Conservation (phyloP, 1,139 yeast genomes). For the Geotrichum aggregatum region DNA sequence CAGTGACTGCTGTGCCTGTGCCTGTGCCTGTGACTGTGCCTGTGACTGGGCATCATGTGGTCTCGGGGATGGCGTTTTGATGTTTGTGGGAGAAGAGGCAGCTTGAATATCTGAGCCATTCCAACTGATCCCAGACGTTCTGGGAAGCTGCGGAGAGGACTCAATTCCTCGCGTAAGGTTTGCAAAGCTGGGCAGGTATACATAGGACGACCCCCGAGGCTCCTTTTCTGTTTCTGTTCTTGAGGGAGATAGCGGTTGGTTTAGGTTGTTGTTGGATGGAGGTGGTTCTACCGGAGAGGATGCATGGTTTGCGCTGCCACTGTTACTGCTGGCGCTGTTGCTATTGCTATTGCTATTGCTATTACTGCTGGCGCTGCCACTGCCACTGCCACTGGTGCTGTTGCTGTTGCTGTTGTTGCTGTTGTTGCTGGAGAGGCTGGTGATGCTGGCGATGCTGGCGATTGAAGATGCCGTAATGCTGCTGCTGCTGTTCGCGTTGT, state of each 20-base stretch:
- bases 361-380: not conserved
- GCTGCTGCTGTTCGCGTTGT: too few species aligned
- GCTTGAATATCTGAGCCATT: not conserved
- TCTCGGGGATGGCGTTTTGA: constrained; percentile 2
- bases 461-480: not conserved
- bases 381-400: too few species aligned
- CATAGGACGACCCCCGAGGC: not conserved
- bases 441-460: not conserved
- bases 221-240: not conserved
- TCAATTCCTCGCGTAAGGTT: constrained; percentile 17
- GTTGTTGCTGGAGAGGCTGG: not conserved
- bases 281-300: not conserved
- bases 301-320: not conserved
- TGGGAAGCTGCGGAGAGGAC: not conserved
- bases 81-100: too few species aligned
- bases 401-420: not conserved
- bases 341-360: not conserved
- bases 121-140: not conserved
- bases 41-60: not conserved
- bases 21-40: too few species aligned
- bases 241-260: not conserved
- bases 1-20: too few species aligned
- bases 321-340: not conserved
- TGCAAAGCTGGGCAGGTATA: constrained; percentile 19
- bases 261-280: not conserved